These are phyloP conservation scores for Petunia secreta DNA, from an alignment of 257 asterid genomes.

Conservation along the genomic window DNA sequence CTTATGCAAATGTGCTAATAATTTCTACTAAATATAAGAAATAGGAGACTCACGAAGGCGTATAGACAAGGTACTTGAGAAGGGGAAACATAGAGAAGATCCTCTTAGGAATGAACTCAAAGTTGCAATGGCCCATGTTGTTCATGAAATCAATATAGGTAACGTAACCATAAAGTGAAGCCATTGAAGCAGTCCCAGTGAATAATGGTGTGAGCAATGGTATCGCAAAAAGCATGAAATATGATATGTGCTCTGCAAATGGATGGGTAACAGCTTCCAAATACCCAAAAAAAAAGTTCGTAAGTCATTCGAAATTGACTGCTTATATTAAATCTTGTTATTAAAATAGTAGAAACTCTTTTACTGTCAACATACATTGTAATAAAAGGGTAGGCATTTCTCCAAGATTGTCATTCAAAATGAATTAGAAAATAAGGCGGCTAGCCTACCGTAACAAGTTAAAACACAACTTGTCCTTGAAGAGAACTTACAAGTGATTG, in stretches of 20 bases:
- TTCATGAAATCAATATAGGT: constrained; percentile 61
- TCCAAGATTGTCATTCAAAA: too few relatives aligned
- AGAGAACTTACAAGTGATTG: constrained; percentile 55
- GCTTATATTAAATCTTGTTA: too few relatives aligned
- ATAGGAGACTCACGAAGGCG: constrained; percentile 70
- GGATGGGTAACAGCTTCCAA: constrained; percentile 88
- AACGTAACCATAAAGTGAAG: constrained; percentile 51
- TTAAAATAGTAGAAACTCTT: background rate
- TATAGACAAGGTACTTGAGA: constrained; percentile 76
- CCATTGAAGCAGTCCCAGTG: constrained; percentile 48
- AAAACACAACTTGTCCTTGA: background rate
- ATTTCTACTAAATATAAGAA: constrained; percentile 51
- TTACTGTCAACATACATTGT: too few relatives aligned
- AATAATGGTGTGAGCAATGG: constrained; percentile 51
- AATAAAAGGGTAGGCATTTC: too few relatives aligned
- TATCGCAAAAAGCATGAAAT: constrained; percentile 64
- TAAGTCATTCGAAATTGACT: too few relatives aligned
- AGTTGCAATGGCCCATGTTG: constrained; percentile 66
- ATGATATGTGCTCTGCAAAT: constrained; percentile 80
- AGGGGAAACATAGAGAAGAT: constrained; percentile 77
- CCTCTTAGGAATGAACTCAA: constrained; percentile 55
- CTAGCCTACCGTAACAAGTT: too few relatives aligned
- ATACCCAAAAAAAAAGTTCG: background rate
- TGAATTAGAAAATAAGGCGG: too few relatives aligned
- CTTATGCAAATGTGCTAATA: too few relatives aligned